Conservation (phyloP, 495 filamentous ascomycete species). For the Aspergillus kassunensis region DNA sequence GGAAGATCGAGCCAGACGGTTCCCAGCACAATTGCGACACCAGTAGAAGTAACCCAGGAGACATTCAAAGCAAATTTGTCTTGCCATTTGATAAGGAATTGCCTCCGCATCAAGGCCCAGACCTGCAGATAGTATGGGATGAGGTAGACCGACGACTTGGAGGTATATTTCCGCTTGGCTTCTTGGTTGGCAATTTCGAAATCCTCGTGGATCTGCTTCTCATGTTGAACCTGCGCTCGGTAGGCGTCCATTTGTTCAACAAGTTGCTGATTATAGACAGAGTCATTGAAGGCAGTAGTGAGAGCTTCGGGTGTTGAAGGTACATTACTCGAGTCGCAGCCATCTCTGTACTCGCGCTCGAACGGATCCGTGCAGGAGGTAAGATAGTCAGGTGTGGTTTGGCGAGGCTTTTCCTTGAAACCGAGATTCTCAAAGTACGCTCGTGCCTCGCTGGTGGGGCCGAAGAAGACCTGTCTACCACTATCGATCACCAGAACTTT, state of each 20-base stretch:
- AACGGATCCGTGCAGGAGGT: slow-evolving; percentile 81
- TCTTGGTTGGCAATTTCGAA: slow-evolving; percentile 74
- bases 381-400: slow-evolving; percentile 83
- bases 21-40: slow-evolving; percentile 73
- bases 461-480: slow-evolving; percentile 78
- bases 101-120: slow-evolving; percentile 77
- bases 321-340: slow-evolving; percentile 55
- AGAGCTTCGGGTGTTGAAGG: slow-evolving; percentile 63
- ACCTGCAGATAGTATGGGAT: slow-evolving; percentile 76
- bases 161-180: slow-evolving; percentile 66
- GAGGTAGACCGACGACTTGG: slow-evolving; percentile 69
- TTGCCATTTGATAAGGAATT: slow-evolving; percentile 81
- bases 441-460: slow-evolving; percentile 63
- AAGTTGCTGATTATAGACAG: slow-evolving; percentile 51
- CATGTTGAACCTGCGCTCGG: slow-evolving; percentile 51
- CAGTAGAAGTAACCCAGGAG: slow-evolving; percentile 70
- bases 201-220: slow-evolving; percentile 65
- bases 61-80: slow-evolving; percentile 73
- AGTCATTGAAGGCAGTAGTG: slow-evolving; percentile 63
- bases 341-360: slow-evolving; percentile 70
- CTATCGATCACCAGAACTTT: slow-evolving; percentile 81
- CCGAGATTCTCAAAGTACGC: slow-evolving; percentile 79
- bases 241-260: slow-evolving; percentile 66
- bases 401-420: slow-evolving; percentile 71
- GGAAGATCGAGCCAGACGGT: slow-evolving; percentile 72